Evolutionary conservation across 768 basidiomycete genomes (phyloP).

Genomic region (Psilocybe sp.): DNA sequence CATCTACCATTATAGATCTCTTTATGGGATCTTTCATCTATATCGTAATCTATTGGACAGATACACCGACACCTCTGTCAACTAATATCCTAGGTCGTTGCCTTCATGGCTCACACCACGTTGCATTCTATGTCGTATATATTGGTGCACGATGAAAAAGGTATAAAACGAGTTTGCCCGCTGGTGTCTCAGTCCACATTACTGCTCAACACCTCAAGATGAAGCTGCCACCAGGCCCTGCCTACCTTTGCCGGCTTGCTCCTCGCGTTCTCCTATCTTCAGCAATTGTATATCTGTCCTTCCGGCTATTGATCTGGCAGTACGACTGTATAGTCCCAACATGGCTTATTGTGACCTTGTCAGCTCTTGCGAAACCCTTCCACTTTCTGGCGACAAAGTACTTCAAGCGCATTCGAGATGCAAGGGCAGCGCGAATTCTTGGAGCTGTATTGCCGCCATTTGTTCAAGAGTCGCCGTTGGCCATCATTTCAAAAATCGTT

Average conservation of each 20-base stretch:
- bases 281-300: conserved; percentile 5
- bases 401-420: conserved; percentile 8
- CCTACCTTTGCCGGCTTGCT: conserved; percentile 10
- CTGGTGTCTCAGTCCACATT: neutral
- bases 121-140: too few species aligned
- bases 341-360: conserved; percentile 7
- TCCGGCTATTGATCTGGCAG: neutral
- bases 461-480: conserved; percentile 9
- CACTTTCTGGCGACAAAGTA: conserved; percentile 7
- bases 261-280: conserved; percentile 14
- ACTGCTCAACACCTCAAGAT: conserved; percentile 2
- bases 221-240: conserved; percentile 15
- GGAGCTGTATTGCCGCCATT: conserved; percentile 12
- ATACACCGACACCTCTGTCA: too few species aligned
- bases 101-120: too few species aligned
- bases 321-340: neutral
- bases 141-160: neutral
- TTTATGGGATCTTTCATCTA: too few species aligned
- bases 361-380: conserved; percentile 8
- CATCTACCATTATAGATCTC: too few species aligned
- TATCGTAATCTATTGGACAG: too few species aligned
- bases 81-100: too few species aligned
- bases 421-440: conserved; percentile 6
- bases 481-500: conserved; percentile 7
- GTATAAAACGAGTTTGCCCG: conserved; percentile 1